Evolutionary conservation across 2,329 filamentous ascomycete genomes (phyloP), one percentile per base, ranked within the genome.

Genomic region (Colletotrichum chlorophyti): DNA sequence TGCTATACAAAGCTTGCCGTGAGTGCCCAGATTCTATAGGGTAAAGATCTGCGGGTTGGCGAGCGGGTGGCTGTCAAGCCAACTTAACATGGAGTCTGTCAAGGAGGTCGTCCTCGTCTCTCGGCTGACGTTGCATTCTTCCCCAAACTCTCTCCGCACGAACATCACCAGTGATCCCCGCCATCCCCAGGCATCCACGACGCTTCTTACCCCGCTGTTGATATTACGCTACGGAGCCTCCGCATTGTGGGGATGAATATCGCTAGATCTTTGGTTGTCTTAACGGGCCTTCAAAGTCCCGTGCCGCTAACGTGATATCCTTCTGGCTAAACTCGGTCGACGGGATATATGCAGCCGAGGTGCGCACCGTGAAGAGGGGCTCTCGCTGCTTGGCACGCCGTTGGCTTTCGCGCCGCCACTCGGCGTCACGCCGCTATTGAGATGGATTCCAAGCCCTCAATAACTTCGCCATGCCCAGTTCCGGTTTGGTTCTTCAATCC

Each of bases 101-200:
- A n/a, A 46, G 55, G 37, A 12, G 17, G 15, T 24, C n/a, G n/a
- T n/a, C n/a, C 8, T 41, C 19, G 38, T 5, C 21, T 27, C 43
- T 42, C 21, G 31, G 38, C 37, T 40, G 37, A 55, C 38, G 55
- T 45, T 49, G 50, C 2, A 49, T 10, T 38, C 19, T 55, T 31
- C 51, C 51, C 57, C 52, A 45, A 45, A 46, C 45, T 60, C 51
- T 54, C 55, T 35, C 52, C 43, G 43, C 57, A 57, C 29, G 26
- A 27, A 27, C 26, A 37, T n/a, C 19, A 17, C 26, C 37, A n/a
- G n/a, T 12, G n/a, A 19, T 17, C 35, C 35, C 21, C 35, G 35
- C 9, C 21, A 5, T 31, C 24, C 34, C 15, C 40, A 24, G 17
- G 37, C 21, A 40, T 43, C 26, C 57, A 51, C 51, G 38, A 37